Conservation (phyloP, 306 rosid species). For the Leucaena leucocephala region DNA sequence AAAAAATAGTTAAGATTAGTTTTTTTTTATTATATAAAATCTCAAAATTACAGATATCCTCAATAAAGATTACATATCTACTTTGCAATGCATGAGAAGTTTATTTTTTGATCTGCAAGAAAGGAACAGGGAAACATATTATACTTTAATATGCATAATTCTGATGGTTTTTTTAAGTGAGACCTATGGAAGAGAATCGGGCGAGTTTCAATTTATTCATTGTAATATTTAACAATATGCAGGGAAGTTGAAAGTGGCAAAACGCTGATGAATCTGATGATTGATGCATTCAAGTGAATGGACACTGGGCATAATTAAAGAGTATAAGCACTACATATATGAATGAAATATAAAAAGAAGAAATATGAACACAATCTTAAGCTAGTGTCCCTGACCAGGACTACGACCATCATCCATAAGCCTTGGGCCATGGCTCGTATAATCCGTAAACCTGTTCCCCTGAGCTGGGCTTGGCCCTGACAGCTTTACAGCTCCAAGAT, state of each 20-base stretch:
- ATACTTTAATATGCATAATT: too few species aligned
- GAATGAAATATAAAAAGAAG: neutral
- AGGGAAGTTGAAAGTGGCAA: neutral
- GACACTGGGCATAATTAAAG: neutral
- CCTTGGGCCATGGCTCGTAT: neutral
- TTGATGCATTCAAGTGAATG: neutral
- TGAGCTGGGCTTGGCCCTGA: constrained; percentile 31
- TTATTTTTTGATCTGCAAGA: neutral
- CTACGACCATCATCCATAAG: constrained; percentile 9
- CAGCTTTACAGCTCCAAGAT: constrained; percentile 26
- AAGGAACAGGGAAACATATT: neutral
- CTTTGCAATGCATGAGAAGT: neutral
- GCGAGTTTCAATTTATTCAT: neutral
- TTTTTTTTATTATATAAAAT: too few species aligned
- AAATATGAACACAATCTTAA: neutral
- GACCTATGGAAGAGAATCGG: neutral
- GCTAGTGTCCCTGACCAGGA: constrained; percentile 24
- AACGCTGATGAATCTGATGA: neutral
- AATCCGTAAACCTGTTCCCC: constrained; percentile 26
- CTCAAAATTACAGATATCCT: too few species aligned
- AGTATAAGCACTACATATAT: neutral
- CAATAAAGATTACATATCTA: too few species aligned
- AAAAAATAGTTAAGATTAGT: too few species aligned
- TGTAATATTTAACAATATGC: neutral
- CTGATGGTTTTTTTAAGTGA: too few species aligned